phyloP scores from a whole-genome alignment of 768 basidiomycete species.

The Lentinus brumalis region DNA sequence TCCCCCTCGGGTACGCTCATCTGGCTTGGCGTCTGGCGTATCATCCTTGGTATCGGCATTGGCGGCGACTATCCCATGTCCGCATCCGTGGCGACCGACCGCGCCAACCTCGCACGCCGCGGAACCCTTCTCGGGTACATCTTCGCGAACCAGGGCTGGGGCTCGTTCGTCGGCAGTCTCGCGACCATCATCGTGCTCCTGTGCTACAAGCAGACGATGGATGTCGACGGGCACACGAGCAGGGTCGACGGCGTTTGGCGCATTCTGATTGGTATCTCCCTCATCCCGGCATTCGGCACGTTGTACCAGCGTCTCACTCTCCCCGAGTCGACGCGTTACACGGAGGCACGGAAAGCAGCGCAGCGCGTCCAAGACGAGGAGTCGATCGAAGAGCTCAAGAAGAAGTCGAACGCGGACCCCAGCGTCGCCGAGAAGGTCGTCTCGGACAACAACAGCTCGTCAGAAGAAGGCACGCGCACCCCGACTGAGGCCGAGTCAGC shows the following conservation, averaged over 20 bases:
- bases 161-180: conserved; percentile 63
- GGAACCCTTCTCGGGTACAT: conserved; percentile 79
- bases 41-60: conserved; percentile 75
- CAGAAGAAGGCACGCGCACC: conserved; percentile 10
- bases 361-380: conserved; percentile 20
- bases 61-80: conserved; percentile 84
- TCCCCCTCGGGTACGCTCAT: conserved; percentile 55
- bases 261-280: conserved; percentile 71
- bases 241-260: conserved; percentile 80
- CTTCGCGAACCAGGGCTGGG: conserved; percentile 81
- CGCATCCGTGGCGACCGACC: conserved; percentile 67
- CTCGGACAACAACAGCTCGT: conserved; percentile 6
- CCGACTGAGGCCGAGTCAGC: conserved; percentile 8
- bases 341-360: conserved; percentile 42
- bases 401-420: conserved; percentile 27
- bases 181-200: conserved; percentile 64
- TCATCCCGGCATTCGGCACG: conserved; percentile 73
- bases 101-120: conserved; percentile 62
- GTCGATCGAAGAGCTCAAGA: conserved; percentile 36
- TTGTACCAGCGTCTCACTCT: conserved; percentile 77
- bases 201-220: conserved; percentile 65
- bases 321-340: conserved; percentile 63
- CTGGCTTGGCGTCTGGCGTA: conserved; percentile 67
- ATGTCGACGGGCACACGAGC: conserved; percentile 54
- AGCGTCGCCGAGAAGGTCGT: conserved; percentile 28